Percentiles rank a stretch among this genome's conserved stretches.
phyloP scores from a whole-genome alignment of 2,329 filamentous ascomycete species.

The Fonsecaea monophora region DNA sequence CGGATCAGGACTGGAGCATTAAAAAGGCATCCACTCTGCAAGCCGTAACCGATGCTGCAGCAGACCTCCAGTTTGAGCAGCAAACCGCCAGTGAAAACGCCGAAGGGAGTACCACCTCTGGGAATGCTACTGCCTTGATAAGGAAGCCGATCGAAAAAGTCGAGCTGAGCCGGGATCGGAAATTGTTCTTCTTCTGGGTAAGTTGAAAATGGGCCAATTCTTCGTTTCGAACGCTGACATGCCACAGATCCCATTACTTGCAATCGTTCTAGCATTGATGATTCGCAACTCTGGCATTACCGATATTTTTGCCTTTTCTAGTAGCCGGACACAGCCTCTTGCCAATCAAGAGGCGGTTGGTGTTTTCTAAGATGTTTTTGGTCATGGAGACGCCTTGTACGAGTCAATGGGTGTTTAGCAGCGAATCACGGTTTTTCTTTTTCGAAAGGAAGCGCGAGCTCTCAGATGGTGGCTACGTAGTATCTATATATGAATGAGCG shows the following conservation, averaged over 20 bases:
- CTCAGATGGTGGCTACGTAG: neutral
- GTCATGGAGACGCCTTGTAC: neutral
- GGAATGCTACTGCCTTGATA: neutral
- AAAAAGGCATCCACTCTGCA: constrained; percentile 53
- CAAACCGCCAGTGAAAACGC: constrained; percentile 6
- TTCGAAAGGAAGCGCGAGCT: neutral
- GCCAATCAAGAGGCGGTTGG: constrained; percentile 18
- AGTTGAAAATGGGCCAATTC: constrained; percentile 39
- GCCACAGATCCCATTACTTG: constrained; percentile 55
- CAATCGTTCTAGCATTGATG: constrained; percentile 55
- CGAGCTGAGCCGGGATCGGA: constrained; percentile 53
- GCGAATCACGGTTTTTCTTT: neutral
- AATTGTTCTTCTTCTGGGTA: constrained; percentile 63
- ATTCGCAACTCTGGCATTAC: constrained; percentile 45
- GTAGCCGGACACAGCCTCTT: constrained; percentile 1
- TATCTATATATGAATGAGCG: neutral
- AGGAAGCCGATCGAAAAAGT: constrained; percentile 52
- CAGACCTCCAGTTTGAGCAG: constrained; percentile 52
- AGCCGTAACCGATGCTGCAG: constrained; percentile 52
- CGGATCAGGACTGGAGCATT: constrained; percentile 49
- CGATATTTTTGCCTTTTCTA: constrained; percentile 22
- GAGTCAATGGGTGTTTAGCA: neutral
- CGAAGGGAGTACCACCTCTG: neutral
- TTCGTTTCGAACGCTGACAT: constrained; percentile 32
- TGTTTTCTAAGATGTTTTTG: constrained; percentile 16